These are phyloP conservation scores for Polychaeton citri DNA, from an alignment of 2,329 filamentous ascomycete genomes.

Conservation along the genomic window DNA sequence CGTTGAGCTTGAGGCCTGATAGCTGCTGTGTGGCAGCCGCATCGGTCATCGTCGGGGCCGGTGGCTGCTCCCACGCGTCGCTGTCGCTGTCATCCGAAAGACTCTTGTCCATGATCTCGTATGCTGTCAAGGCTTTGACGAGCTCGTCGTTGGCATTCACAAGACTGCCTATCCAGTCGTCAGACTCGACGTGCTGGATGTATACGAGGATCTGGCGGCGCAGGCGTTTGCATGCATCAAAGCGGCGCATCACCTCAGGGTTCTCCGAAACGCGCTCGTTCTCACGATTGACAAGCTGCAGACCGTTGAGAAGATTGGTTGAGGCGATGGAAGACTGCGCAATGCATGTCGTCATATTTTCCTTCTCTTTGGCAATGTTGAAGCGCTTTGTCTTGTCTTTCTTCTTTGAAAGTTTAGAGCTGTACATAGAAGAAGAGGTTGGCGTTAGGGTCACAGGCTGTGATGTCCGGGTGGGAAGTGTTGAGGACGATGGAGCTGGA, in stretches of 20 bases:
- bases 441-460: slow-evolving; percentile 21
- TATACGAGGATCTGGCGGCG: slow-evolving; percentile 78
- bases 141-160: slow-evolving; percentile 93
- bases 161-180: slow-evolving; percentile 82
- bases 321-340: slow-evolving; percentile 79
- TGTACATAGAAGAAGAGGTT: slow-evolving; percentile 13
- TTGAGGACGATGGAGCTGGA: background rate
- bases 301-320: slow-evolving; percentile 76
- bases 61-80: slow-evolving; percentile 39
- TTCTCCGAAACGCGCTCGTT: slow-evolving; percentile 80
- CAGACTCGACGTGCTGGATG: slow-evolving; percentile 80
- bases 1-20: slow-evolving; percentile 30
- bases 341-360: slow-evolving; percentile 74
- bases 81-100: slow-evolving; percentile 61
- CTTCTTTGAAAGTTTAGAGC: slow-evolving; percentile 21
- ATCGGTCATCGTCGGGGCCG: background rate
- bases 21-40: slow-evolving; percentile 27
- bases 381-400: slow-evolving; percentile 47
- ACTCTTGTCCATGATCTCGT: slow-evolving; percentile 81
- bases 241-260: slow-evolving; percentile 55
- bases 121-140: slow-evolving; percentile 85
- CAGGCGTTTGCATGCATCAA: slow-evolving; percentile 76
- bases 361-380: slow-evolving; percentile 76
- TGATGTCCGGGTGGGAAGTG: slow-evolving; percentile 7
- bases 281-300: slow-evolving; percentile 87